Percentiles rank a stretch among this genome's conserved stretches.
Conservation (phyloP, 495 filamentous ascomycete genomes). For the Neurospora sp. region DNA sequence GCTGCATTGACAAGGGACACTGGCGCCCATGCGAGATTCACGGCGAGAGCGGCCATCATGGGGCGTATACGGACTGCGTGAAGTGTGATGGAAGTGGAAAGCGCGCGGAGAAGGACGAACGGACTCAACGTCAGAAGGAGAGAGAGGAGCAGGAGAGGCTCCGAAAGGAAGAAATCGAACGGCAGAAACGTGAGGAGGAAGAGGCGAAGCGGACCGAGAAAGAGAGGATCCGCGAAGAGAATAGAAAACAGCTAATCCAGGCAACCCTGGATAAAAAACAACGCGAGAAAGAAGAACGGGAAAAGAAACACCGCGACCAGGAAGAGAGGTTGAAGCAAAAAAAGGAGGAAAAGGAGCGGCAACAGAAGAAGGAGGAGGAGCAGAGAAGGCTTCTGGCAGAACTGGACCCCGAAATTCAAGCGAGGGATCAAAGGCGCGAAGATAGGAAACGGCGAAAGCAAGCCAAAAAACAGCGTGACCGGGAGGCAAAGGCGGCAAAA, state of each 20-base stretch:
- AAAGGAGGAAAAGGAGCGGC: not conserved
- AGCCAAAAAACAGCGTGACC: not conserved
- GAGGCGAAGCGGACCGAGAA: not conserved
- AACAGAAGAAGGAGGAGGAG: not conserved
- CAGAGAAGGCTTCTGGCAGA: not conserved
- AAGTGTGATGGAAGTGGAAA: not conserved
- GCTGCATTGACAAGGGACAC: not conserved
- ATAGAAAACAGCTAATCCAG: not conserved
- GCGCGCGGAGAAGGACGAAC: not conserved
- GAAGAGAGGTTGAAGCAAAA: not conserved
- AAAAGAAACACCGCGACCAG: not conserved
- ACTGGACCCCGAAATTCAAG: not conserved
- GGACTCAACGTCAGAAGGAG: not conserved
- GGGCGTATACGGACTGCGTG: not conserved
- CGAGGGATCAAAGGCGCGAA: not conserved
- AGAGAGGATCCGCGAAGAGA: not conserved
- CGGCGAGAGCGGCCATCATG: not conserved
- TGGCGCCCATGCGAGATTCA: not conserved
- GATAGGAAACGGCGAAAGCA: not conserved
- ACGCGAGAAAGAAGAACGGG: not conserved
- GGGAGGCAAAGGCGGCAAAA: not conserved
- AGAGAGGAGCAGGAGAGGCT: not conserved
- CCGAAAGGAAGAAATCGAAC: not conserved
- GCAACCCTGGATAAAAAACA: not conserved
- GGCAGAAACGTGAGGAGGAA: not conserved